Conservation (phyloP, 495 filamentous ascomycete species). For the Hypoxylon lienhwacheense region DNA sequence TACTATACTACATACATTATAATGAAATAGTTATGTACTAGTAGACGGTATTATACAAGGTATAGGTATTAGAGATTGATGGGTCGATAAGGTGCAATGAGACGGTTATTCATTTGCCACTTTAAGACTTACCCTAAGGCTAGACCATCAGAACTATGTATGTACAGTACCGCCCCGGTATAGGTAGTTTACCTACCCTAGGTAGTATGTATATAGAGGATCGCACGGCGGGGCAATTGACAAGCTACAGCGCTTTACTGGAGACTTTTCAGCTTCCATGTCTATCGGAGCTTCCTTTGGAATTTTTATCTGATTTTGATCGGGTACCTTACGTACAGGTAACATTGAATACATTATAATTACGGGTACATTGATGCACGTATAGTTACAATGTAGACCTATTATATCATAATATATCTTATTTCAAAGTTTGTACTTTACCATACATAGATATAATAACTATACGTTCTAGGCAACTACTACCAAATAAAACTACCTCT, state of each 20-base stretch:
- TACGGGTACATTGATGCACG: no score
- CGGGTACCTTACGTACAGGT: no score
- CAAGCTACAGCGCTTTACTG: no score
- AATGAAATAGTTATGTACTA: no score
- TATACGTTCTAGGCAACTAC: constrained; percentile 28
- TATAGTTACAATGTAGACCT: no score
- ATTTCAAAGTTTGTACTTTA: constrained; percentile 5
- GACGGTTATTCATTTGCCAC: constrained; percentile 27
- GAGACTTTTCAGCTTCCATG: constrained; percentile 37
- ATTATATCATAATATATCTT: no score
- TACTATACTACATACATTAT: no score
- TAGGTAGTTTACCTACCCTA: neutral
- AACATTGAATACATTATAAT: no score
- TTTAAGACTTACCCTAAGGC: constrained; percentile 17
- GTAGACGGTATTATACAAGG: no score
- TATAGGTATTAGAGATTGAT: neutral
- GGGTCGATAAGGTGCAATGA: constrained; percentile 16
- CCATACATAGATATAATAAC: no score
- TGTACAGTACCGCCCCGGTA: constrained; percentile 28
- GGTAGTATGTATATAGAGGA: neutral
- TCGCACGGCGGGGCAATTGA: constrained; percentile 24
- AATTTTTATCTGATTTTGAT: constrained; percentile 30
- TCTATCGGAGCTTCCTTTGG: constrained; percentile 33
- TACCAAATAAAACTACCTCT: no score
- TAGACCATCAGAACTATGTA: constrained; percentile 16